Percentiles rank a stretch among this genome's conserved stretches.
Evolutionary conservation across 495 filamentous ascomycete genomes (phyloP).

Genomic region (Podospora pseudoanserina): DNA sequence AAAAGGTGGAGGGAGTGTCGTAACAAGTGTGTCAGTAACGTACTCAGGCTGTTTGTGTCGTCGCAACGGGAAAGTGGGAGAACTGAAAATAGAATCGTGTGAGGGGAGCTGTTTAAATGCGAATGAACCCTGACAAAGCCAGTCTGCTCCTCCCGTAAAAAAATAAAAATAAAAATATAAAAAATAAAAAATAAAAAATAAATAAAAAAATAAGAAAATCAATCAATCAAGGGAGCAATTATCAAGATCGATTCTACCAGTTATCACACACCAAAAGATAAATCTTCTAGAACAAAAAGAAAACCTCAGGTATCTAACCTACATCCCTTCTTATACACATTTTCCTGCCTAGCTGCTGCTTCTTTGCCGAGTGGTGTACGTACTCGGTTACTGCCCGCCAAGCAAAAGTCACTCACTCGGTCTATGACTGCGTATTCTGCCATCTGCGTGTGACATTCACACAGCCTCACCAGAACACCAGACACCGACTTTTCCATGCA

Average conservation of each 20-base stretch:
- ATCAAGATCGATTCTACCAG: background rate
- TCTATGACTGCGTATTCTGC: background rate
- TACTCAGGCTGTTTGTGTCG: background rate
- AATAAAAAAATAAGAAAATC: background rate
- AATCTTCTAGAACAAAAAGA: background rate
- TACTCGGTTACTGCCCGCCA: background rate
- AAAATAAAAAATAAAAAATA: too few species aligned
- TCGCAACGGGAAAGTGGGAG: too few species aligned
- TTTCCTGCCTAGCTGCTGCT: background rate
- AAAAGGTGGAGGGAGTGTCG: too few species aligned
- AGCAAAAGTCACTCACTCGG: background rate
- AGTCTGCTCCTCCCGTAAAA: too few species aligned
- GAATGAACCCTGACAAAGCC: too few species aligned
- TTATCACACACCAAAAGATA: background rate
- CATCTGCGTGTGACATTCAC: background rate
- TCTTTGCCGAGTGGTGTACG: too few species aligned
- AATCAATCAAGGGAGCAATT: background rate
- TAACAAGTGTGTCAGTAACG: background rate
- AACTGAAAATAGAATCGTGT: background rate
- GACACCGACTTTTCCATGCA: constrained; percentile 22
- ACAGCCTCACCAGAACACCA: constrained; percentile 20
- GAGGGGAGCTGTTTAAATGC: too few species aligned
- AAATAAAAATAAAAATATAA: background rate
- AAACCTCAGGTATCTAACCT: background rate
- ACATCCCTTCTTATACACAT: background rate